Base-by-base conservation (phyloP, 2,329 filamentous ascomycete genomes). In the Dothiorella sarmentorum region DNA sequence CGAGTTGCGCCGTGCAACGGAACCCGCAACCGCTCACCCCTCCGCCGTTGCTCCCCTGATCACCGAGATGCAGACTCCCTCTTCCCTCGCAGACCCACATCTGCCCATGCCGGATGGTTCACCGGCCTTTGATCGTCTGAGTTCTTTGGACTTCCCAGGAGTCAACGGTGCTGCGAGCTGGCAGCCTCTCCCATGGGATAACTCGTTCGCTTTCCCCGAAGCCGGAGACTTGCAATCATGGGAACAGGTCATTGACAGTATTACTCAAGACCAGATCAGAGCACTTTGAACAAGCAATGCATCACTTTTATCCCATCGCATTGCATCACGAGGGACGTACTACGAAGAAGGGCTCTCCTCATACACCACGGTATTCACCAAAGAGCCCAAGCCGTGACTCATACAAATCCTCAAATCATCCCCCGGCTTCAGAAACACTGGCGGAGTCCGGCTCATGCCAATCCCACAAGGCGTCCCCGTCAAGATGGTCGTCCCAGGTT, bases 401-500 rank as follows among this genome's bases (percentile, higher is more conserved):
- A 64, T 7, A 7, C 22, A n/a, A 4, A 29, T 22, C 35, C 24
- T 29, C 29, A 52, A 11, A 20, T 24, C 47, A 38, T 53, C 29
- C 15, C n/a, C 49, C 24, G 20, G 29, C 38, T 13, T 38, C 33
- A 35, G 15, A 15, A 53, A 35, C 24, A 35, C 18, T n/a, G 26
- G 18, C 24, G 24, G 15, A 11, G 5, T 35, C 33, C 33, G n/a
- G 10, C 49, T 53, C 13, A 45, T 22, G 3, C 17, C 38, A 35
- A 45, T 44, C 31, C 31, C 38, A 13, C 38, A 42, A 17, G 38
- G 45, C 70, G 85, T 88, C 64, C 85, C 85, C 2, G 85, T 88
- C 63, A 87, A 87, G 61, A 88, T 85, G 53, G 87, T 49, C 69
- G 87, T 85, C 3, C 85, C 85, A 1, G 84, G 84, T 61, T 85